Base-by-base conservation (phyloP, 768 basidiomycete species). In the Suillus paluster region DNA sequence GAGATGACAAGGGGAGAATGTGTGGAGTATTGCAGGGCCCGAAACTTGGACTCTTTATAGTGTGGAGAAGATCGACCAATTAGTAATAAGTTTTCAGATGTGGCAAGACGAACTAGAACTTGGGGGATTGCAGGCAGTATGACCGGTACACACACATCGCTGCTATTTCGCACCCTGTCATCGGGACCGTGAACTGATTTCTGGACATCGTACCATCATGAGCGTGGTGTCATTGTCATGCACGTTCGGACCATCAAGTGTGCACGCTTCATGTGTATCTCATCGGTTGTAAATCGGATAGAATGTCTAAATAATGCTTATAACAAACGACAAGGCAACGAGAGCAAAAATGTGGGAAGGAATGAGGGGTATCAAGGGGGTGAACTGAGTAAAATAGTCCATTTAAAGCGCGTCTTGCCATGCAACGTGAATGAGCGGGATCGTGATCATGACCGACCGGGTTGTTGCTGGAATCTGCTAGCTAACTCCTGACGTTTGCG, bases 401-500 rank as follows among this genome's bases (percentile, higher is more conserved):
- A 36, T 25, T 25, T 39, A 39, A 39, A 55, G 38, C 38, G 23
- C 17, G 17, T 55, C 53, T 38, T 39, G 36, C 23, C 23, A 55
- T 55, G 53, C 36, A 27, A 6, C 4, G 15, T 53, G 34, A 53
- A 53, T 30, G 49, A 50, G 30, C 5, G n/a, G 50, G 33, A 36
- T 36, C 14, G 21, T 46, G 23, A 11, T 21, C 39, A 55, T 27
- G 38, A 39, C 57, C 64, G 66, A 30, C 53, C 61, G 34, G 68
- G 60, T 38, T 46, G 58, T 17, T 42, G 23, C 58, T 66, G 58
- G 58, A 84, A 74, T 67, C 81, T 80, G 65, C 77, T 77, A 41
- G 63, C 71, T 50, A 83, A 68, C 69, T 82, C 79, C 55, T 67
- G 72, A 67, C 86, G 84, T 65, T 81, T 83, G 60, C 84, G 83